Conservation (phyloP, 352 stramenopile species). For the Phytophthora citrophthora region DNA sequence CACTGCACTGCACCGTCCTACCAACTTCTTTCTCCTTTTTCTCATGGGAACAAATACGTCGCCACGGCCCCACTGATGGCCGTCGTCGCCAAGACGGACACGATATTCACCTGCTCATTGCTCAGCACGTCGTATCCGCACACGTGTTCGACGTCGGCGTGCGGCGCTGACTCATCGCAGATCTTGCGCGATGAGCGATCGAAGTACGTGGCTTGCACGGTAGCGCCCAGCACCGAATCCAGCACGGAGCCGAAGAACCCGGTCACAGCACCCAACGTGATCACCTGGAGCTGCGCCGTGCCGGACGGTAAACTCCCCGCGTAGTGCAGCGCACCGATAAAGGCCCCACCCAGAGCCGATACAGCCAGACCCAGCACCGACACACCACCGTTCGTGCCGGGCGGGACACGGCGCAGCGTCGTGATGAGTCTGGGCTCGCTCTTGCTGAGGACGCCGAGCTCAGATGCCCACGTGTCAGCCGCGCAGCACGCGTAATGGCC, state of each 20-base stretch:
- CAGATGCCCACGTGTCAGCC: conserved; percentile 95
- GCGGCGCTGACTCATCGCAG: conserved; percentile 41
- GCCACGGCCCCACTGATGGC: conserved; percentile 50
- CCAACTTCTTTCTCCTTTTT: background rate
- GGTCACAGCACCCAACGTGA: conserved; percentile 59
- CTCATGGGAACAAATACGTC: conserved; percentile 42
- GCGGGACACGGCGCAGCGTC: conserved; percentile 74
- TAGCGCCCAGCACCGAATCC: conserved; percentile 87
- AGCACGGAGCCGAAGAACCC: conserved; percentile 81
- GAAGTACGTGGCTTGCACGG: conserved; percentile 81
- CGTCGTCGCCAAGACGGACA: conserved; percentile 69
- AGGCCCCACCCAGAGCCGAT: conserved; percentile 83
- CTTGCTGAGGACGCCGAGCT: conserved; percentile 92
- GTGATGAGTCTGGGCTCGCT: conserved; percentile 89
- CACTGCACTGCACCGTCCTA: background rate
- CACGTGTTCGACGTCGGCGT: conserved; percentile 21
- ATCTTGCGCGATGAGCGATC: conserved; percentile 62
- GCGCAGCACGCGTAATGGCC: conserved; percentile 94
- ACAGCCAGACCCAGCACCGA: conserved; percentile 82
- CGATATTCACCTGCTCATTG: conserved; percentile 81
- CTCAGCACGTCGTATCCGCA: conserved; percentile 54
- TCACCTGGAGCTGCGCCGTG: conserved; percentile 52
- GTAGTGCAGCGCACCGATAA: conserved; percentile 87
- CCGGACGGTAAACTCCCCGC: conserved; percentile 40
- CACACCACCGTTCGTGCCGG: conserved; percentile 95